phyloP scores from a whole-genome alignment of 495 filamentous ascomycete species.

The Penicillium subrubescens region DNA sequence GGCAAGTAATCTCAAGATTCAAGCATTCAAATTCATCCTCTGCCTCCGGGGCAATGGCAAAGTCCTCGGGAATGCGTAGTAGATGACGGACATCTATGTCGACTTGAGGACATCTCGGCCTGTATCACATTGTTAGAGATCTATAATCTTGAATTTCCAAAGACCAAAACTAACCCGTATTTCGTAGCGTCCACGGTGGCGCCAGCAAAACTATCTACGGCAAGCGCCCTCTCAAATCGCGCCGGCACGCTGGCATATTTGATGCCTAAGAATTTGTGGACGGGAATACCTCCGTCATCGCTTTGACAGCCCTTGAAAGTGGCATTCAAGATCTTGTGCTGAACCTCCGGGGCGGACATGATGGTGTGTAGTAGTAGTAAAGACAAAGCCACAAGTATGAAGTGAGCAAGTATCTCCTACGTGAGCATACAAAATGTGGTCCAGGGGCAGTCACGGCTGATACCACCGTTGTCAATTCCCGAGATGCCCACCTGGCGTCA shows the following conservation, averaged over 20 bases:
- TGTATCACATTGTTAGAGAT: slow-evolving; percentile 13
- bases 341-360: slow-evolving; percentile 31
- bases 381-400: neutral
- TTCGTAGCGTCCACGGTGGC: slow-evolving; percentile 33
- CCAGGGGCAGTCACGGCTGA: slow-evolving; percentile 13
- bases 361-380: slow-evolving; percentile 15
- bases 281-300: slow-evolving; percentile 9
- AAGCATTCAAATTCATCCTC: slow-evolving; percentile 50
- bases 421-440: neutral
- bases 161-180: slow-evolving; percentile 33
- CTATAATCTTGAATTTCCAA: neutral
- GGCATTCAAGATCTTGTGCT: slow-evolving; percentile 31
- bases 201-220: slow-evolving; percentile 31
- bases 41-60: slow-evolving; percentile 30
- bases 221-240: slow-evolving; percentile 36
- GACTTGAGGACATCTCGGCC: slow-evolving; percentile 42
- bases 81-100: slow-evolving; percentile 42
- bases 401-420: neutral
- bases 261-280: slow-evolving; percentile 42
- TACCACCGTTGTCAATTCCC: slow-evolving; percentile 15
- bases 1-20: slow-evolving; percentile 45
- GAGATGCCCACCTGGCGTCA: slow-evolving; percentile 7
- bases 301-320: slow-evolving; percentile 35
- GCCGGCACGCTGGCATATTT: slow-evolving; percentile 41
- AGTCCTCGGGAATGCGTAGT: slow-evolving; percentile 41